A percentile compares a stretch with the other conserved stretches of the same genome.
These are phyloP conservation scores for Euclidium syriacum DNA, from an alignment of 345 rosid species.

Conservation along the genomic window DNA sequence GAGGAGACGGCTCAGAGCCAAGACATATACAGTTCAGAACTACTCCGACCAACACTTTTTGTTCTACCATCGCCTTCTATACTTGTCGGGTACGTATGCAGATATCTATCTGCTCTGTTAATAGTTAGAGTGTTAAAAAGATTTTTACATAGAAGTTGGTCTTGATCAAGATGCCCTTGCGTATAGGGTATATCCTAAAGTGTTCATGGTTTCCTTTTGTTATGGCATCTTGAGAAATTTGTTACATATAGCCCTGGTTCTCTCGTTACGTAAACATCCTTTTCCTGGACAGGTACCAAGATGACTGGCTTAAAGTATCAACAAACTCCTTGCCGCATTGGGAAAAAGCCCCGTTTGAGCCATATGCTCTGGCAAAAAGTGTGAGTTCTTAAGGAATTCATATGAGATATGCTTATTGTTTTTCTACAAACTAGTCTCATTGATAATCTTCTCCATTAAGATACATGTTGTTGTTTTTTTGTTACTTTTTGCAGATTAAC, in stretches of 20 bases:
- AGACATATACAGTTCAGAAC: constrained; percentile 59
- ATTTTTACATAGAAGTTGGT: neutral
- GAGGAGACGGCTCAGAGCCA: constrained; percentile 72
- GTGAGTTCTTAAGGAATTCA: constrained; percentile 38
- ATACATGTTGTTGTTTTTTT: neutral
- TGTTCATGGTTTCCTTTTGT: neutral
- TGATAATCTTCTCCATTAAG: constrained; percentile 2
- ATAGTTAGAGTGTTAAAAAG: neutral
- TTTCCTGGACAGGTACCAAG: constrained; percentile 71
- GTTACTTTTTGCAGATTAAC: constrained; percentile 54
- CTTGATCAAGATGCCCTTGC: constrained; percentile 4
- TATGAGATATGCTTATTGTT: constrained; percentile 8
- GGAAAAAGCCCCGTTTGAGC: constrained; percentile 99
- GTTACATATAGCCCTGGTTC: constrained; percentile 1
- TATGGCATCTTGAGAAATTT: neutral
- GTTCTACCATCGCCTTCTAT: constrained; percentile 90
- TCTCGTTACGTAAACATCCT: neutral
- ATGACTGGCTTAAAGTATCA: constrained; percentile 96
- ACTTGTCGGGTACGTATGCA: constrained; percentile 78
- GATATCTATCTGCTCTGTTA: constrained; percentile 3
- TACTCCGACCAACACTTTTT: constrained; percentile 67
- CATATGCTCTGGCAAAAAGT: constrained; percentile 79
- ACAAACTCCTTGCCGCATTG: constrained; percentile 74
- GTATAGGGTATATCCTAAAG: neutral
- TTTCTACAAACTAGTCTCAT: neutral